These are phyloP conservation scores for Lecanicillium sp. DNA, from an alignment of 2,329 filamentous ascomycete genomes.

Conservation along the genomic window DNA sequence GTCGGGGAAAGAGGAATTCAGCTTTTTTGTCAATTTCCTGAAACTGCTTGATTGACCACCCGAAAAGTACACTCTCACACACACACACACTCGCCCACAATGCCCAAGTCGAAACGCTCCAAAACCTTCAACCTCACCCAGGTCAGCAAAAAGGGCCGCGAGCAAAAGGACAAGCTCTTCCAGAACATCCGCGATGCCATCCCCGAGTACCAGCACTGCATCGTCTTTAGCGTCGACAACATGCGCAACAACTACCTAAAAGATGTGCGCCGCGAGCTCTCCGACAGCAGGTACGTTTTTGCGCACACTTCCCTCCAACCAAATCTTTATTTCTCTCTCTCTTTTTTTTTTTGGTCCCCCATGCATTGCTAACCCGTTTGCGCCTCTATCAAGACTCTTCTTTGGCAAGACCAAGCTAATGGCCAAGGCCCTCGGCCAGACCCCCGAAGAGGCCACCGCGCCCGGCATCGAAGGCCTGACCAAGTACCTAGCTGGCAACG, in stretches of 20 bases:
- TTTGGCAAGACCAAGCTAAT: slow-evolving; percentile 99
- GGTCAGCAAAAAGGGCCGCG: slow-evolving; percentile 85
- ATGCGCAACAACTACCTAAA: slow-evolving; percentile 98
- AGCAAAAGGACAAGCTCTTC: slow-evolving; percentile 85
- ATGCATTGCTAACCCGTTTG: no score
- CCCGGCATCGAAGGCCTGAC: slow-evolving; percentile 66
- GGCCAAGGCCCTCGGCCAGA: slow-evolving; percentile 82
- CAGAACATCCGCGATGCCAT: slow-evolving; percentile 78
- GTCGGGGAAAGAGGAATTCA: no score
- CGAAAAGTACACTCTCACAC: no score
- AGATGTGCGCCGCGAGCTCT: slow-evolving; percentile 75
- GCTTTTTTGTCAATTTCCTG: no score
- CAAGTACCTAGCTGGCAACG: slow-evolving; percentile 66
- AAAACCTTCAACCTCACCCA: slow-evolving; percentile 85
- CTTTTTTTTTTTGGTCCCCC: background rate
- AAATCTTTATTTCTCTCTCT: no score
- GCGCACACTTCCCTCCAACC: no score
- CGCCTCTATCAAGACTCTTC: slow-evolving; percentile 84
- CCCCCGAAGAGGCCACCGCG: slow-evolving; percentile 69
- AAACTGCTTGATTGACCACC: no score
- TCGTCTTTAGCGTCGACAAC: slow-evolving; percentile 90
- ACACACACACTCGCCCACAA: slow-evolving; percentile 32
- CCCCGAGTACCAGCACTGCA: slow-evolving; percentile 80
- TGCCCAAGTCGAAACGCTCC: slow-evolving; percentile 95
- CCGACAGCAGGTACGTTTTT: slow-evolving; percentile 69